Conservation (phyloP, 2,329 filamentous ascomycete genomes). For the Botrytis galanthina region DNA sequence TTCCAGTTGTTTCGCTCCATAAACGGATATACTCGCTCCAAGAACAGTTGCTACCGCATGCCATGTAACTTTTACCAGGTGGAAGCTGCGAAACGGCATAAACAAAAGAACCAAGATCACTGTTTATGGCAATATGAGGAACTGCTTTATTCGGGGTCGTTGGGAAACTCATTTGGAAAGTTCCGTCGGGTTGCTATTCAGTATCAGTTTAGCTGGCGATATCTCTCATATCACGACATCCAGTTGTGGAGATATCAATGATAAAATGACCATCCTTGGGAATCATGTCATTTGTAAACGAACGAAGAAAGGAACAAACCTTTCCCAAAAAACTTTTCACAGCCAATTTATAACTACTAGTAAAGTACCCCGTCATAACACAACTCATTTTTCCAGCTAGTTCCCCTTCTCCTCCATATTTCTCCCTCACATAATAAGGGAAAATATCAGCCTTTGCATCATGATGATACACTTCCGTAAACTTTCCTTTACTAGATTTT, state of each 20-base stretch:
- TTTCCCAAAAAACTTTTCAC: conserved; percentile 48
- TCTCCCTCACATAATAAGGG: conserved; percentile 39
- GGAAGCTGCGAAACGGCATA: conserved; percentile 33
- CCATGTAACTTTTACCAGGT: conserved; percentile 29
- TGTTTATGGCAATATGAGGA: conserved; percentile 45
- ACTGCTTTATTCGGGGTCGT: conserved; percentile 41
- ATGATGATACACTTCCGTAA: conserved; percentile 51
- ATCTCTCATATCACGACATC: background rate
- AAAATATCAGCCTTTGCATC: conserved; percentile 51
- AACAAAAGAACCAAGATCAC: conserved; percentile 41
- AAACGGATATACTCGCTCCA: conserved; percentile 27
- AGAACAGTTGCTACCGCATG: conserved; percentile 23
- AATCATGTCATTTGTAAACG: background rate
- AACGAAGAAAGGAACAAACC: conserved; percentile 38
- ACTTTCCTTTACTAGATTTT: conserved; percentile 46
- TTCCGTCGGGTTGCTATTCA: conserved; percentile 42
- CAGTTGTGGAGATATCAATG: background rate
- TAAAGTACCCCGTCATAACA: conserved; percentile 39
- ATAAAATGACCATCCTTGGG: background rate
- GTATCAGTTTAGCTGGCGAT: background rate
- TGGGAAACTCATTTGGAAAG: conserved; percentile 49
- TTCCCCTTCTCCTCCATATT: conserved; percentile 39
- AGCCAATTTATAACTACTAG: conserved; percentile 47
- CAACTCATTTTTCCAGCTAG: conserved; percentile 49
- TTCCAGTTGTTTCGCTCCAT: conserved; percentile 26